Base-by-base conservation (phyloP, 768 basidiomycete species). In the Amanita subjunquillea region DNA sequence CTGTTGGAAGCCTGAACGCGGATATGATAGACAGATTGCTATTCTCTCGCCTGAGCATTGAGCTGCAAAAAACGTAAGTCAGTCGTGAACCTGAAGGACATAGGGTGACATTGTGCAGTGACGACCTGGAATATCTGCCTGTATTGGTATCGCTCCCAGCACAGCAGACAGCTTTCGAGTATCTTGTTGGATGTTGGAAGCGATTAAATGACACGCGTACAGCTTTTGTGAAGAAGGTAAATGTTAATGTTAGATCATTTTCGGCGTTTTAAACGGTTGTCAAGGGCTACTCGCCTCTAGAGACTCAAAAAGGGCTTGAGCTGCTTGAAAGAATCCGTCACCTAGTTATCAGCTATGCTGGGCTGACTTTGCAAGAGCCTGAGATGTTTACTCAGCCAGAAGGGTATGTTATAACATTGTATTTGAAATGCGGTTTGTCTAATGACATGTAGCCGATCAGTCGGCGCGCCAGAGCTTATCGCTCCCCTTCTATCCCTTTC, bases 321-420 rank as follows among this genome's bases (percentile, higher is more conserved):
- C 65, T 78, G n/a, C 71, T 91, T 20, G 87, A 92, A 40, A 90
- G 83, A 65, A 64, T 88, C 36, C 83, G 86, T n/a, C 78, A 86
- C 53, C 74, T 96, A 13, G 67, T 97, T 47, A 80, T 98, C 57
- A 91, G 86, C 53, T 96, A 96, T 68, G 80, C 85, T 9, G 94
- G 93, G 4, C 75, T 97, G 45, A 87, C 79, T 22, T 71, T 99
- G 8, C 91, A 94, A 67, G 93, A 94, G 55, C 89, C 94, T 1
- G 83, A 83, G 37, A 94, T 97, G 86, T 98, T 99, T 58, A 88
- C 91, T 45, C 91, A 96, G 58, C 94, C 93, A 8, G 51, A 67
- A 50, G 77, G 80, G 92, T 89, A 65, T 54, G 78, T 71, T 23
- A 44, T 45, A 53, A 13, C 9, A 15, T 30, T 36, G 41, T 38